phyloP scores from a whole-genome alignment of 257 asterid species.

The Solanum lignicaule region DNA sequence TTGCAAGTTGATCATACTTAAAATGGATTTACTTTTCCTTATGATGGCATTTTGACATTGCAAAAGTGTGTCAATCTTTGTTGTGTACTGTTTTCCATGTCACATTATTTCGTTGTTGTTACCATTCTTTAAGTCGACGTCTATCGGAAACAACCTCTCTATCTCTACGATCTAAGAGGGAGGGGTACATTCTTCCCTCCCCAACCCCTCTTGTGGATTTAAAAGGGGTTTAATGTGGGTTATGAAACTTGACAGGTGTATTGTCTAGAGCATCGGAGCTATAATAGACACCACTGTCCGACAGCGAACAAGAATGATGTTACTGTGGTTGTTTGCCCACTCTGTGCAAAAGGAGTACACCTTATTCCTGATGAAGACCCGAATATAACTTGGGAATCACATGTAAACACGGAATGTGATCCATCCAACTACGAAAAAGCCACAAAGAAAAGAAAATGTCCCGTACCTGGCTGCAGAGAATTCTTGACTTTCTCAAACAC shows the following conservation, averaged over 20 bases:
- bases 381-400: slow-evolving; percentile 94
- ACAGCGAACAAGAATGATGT: slow-evolving; percentile 66
- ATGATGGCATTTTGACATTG: neutral
- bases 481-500: slow-evolving; percentile 74
- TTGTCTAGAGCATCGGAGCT: slow-evolving; percentile 93
- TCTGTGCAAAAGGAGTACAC: slow-evolving; percentile 93
- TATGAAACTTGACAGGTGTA: slow-evolving; percentile 36
- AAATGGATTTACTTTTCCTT: neutral
- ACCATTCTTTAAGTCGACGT: neutral
- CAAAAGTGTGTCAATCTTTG: neutral
- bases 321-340: slow-evolving; percentile 83
- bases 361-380: slow-evolving; percentile 76
- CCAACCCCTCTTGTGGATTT: neutral
- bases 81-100: neutral
- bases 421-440: slow-evolving; percentile 76
- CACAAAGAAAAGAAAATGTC: slow-evolving; percentile 87
- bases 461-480: slow-evolving; percentile 76
- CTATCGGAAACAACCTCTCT: neutral
- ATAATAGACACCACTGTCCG: slow-evolving; percentile 67
- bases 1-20: neutral
- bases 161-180: neutral
- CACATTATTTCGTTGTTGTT: neutral
- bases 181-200: neutral
- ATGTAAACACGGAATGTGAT: slow-evolving; percentile 81
- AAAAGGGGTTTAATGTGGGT: neutral